Evolutionary conservation across 306 rosid genomes (phyloP), one percentile per base, ranked within the genome.

Genomic region (Herpetospermum pedunculosum): DNA sequence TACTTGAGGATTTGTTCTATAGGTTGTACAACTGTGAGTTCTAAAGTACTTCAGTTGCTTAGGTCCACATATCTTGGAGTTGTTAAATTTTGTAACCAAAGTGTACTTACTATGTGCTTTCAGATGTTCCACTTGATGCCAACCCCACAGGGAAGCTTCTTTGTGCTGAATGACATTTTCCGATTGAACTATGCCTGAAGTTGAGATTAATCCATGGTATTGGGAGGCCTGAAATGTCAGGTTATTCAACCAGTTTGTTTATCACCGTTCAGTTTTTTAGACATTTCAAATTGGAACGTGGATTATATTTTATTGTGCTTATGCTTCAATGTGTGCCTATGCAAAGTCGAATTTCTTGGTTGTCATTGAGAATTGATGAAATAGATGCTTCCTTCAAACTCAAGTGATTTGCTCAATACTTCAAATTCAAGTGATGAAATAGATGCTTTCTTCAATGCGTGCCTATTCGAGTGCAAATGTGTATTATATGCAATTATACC

Each of bases 61-160:
- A 16, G 8, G 0, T 29, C 21, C 65, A 29, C 11, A 14, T 59
- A 4, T 23, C 18, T 26, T 55, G 16, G 0, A 14, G n/a, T 55
- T 26, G n/a, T 55, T 26, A 3, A n/a, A 2, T 3, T 19, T 37
- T 19, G n/a, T 67, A 38, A 67, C 72, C 72, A 43, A 21, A 67
- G 12, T 40, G 19, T 40, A 23, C 41, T 37, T 13, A 14, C 21
- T 3, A 14, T 3, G 15, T 68, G 54, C 7, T 43, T 44, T 23
- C 54, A 93, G 98, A 93, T 93, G 98, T 93, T 93, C 86, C 98
- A 93, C 84, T 85, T 93, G 94, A 90, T 93, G 70, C 98, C 98
- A 62, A 88, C 96, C n/a, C 88, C 86, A 11, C 90, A 83, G 77
- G 93, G 90, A 76, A 91, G 96, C 91, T 93, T 86, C 72, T 90